phyloP scores from a whole-genome alignment of 345 rosid species.

The Crucihimalaya himalaica region DNA sequence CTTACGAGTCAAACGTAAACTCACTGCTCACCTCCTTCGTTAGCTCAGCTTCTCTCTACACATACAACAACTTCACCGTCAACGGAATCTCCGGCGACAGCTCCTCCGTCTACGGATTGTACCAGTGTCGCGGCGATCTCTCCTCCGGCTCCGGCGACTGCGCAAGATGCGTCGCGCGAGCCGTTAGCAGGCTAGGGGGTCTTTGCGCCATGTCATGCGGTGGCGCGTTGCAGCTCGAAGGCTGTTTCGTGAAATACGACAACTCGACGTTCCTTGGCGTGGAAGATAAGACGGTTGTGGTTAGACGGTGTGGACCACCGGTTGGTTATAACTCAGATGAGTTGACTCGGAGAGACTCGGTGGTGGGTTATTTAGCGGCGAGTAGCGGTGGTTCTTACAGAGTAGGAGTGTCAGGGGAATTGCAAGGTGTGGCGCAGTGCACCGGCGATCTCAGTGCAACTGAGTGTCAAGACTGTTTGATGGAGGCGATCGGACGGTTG shows the following conservation, averaged over 20 bases:
- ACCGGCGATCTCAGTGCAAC: constrained; percentile 67
- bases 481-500: constrained; percentile 69
- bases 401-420: constrained; percentile 53
- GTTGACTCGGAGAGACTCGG: constrained; percentile 56
- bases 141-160: constrained; percentile 47
- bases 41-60: constrained; percentile 69
- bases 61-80: constrained; percentile 71
- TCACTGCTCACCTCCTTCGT: constrained; percentile 84
- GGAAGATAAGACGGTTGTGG: constrained; percentile 50
- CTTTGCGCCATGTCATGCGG: constrained; percentile 62
- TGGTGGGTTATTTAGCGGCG: constrained; percentile 51
- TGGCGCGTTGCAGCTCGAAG: constrained; percentile 74
- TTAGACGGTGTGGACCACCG: constrained; percentile 62
- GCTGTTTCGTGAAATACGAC: constrained; percentile 65
- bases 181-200: constrained; percentile 65
- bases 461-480: constrained; percentile 85
- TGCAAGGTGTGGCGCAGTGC: constrained; percentile 74
- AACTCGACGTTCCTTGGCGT: constrained; percentile 66
- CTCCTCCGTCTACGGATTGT: constrained; percentile 58
- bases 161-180: constrained; percentile 65
- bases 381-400: constrained; percentile 51
- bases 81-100: constrained; percentile 36
- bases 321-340: constrained; percentile 53
- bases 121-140: constrained; percentile 95
- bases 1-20: constrained; percentile 72